Evolutionary conservation across 306 rosid genomes (phyloP).

Genomic region (Alnus rubra): DNA sequence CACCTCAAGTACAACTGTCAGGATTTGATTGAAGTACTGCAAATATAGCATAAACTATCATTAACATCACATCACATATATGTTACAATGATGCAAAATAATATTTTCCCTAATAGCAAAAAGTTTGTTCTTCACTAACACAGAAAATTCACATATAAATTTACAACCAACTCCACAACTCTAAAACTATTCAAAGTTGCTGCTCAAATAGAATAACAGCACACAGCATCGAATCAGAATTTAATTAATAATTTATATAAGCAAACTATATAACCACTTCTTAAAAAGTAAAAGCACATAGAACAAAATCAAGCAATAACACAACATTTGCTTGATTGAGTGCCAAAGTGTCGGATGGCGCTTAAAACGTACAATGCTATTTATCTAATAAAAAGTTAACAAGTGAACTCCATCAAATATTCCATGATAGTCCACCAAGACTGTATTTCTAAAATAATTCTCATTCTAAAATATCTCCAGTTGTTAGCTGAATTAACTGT

Average conservation of each 20-base stretch:
- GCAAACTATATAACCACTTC: neutral
- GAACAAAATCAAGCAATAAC: neutral
- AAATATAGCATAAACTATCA: slow-evolving; percentile 37
- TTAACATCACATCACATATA: slow-evolving; percentile 21
- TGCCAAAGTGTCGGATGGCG: neutral
- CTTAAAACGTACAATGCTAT: neutral
- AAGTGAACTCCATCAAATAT: neutral
- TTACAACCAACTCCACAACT: neutral
- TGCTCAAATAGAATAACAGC: neutral
- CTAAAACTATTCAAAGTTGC: neutral
- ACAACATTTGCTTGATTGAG: neutral
- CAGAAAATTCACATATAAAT: neutral
- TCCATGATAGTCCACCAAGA: neutral
- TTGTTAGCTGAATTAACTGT: neutral
- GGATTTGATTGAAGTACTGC: slow-evolving; percentile 99
- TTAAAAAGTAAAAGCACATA: neutral
- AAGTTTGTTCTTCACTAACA: slow-evolving; percentile 13
- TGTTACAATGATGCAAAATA: slow-evolving; percentile 12
- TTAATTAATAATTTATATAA: neutral
- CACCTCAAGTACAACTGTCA: slow-evolving; percentile 89
- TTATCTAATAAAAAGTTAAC: slow-evolving; percentile 3
- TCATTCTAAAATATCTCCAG: neutral
- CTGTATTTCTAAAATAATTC: neutral
- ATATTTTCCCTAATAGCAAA: slow-evolving; percentile 7
- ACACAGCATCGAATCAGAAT: neutral